A percentile compares a stretch with the other conserved stretches of the same genome.
Conservation (phyloP, 768 basidiomycete species). For the Paxillus involutus region DNA sequence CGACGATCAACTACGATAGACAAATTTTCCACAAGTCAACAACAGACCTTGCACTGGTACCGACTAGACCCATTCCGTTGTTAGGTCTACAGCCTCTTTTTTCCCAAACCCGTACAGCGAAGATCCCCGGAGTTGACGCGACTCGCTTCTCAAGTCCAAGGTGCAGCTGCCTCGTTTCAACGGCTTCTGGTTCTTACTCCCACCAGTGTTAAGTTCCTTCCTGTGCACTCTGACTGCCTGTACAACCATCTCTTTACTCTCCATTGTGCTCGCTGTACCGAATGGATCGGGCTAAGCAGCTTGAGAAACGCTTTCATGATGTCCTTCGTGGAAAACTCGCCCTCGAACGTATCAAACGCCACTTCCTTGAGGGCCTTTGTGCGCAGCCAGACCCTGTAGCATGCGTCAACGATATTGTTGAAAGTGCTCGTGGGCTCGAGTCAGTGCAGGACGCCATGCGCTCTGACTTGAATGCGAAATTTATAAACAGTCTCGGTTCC, state of each 20-base stretch:
- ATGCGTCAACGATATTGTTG: slow-evolving; percentile 39
- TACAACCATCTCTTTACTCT: neutral
- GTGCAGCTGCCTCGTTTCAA: no score
- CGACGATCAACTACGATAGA: no score
- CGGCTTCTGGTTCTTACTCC: no score
- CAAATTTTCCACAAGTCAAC: neutral
- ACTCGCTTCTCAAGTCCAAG: no score
- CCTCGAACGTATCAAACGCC: slow-evolving; percentile 26
- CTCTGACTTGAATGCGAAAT: slow-evolving; percentile 34
- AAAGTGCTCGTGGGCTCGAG: slow-evolving; percentile 34
- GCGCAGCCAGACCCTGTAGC: slow-evolving; percentile 36
- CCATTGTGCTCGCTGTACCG: neutral
- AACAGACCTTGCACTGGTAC: no score
- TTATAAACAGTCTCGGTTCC: slow-evolving; percentile 44
- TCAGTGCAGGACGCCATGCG: slow-evolving; percentile 43
- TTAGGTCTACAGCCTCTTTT: neutral
- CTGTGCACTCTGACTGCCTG: neutral
- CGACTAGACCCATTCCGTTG: neutral
- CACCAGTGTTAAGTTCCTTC: no score
- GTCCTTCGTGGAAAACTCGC: slow-evolving; percentile 30
- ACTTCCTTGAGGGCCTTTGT: slow-evolving; percentile 49
- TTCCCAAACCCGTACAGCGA: no score
- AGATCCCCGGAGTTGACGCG: no score
- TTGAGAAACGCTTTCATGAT: slow-evolving; percentile 35
- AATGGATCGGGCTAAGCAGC: slow-evolving; percentile 25